phyloP scores from a whole-genome alignment of 257 asterid species.

The Solanum verrucosum region DNA sequence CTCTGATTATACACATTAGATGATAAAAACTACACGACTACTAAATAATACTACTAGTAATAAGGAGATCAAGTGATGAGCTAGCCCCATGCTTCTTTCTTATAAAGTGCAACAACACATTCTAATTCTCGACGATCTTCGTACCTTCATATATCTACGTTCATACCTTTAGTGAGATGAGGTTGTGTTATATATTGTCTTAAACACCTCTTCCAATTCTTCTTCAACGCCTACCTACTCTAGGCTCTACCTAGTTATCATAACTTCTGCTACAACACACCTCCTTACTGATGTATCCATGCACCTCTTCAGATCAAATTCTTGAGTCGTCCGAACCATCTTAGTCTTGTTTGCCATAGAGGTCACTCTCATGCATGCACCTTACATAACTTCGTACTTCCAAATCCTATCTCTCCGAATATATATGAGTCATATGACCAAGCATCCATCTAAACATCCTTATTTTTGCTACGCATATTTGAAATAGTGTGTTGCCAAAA shows the following conservation, averaged over 20 bases:
- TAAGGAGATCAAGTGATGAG: background rate
- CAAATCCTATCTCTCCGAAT: background rate
- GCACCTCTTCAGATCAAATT: background rate
- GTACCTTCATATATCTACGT: background rate
- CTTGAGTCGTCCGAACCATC: background rate
- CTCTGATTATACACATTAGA: too few species aligned
- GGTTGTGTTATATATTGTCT: background rate
- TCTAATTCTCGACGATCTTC: background rate
- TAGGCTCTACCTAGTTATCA: background rate
- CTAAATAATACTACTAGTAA: background rate
- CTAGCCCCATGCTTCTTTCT: background rate
- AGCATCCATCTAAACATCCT: too few species aligned
- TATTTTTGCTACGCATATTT: background rate
- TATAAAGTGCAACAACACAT: background rate
- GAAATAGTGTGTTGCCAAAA: background rate
- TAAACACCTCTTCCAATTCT: background rate
- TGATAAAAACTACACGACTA: background rate
- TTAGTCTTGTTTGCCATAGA: background rate
- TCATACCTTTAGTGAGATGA: background rate
- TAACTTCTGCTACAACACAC: too few species aligned
- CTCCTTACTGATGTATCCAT: background rate
- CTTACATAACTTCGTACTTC: background rate
- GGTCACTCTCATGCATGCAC: background rate
- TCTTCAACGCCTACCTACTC: background rate
- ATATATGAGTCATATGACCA: background rate